phyloP scores from a whole-genome alignment of 805 yeast genomes.

The Barnettozyma californica region DNA sequence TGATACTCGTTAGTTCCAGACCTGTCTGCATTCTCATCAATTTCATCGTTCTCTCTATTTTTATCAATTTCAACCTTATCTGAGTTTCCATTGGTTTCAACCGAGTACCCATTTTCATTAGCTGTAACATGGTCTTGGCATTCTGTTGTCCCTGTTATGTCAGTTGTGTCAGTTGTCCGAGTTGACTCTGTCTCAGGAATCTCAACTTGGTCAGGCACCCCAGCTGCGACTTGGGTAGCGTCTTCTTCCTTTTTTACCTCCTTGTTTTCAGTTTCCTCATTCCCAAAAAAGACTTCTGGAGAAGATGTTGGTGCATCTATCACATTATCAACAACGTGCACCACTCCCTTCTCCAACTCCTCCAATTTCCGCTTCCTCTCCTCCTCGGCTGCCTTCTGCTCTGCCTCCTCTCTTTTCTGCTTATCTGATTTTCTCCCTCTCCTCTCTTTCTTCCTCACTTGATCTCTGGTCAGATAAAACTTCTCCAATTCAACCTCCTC shows the following conservation, averaged over 20 bases:
- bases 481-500: slow-evolving; percentile 54
- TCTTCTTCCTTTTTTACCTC: neutral
- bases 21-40: neutral
- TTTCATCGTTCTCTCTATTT: neutral
- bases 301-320: neutral
- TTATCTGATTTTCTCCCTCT: slow-evolving; percentile 38
- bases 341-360: slow-evolving; percentile 16
- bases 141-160: neutral
- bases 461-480: slow-evolving; percentile 34
- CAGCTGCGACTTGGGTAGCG: neutral
- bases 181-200: no score
- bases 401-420: slow-evolving; percentile 34
- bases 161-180: no score
- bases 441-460: slow-evolving; percentile 38
- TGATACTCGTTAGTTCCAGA: neutral
- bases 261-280: neutral
- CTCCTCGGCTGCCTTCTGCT: slow-evolving; percentile 25
- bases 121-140: neutral
- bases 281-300: no score
- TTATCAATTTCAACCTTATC: neutral
- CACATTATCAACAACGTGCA: slow-evolving; percentile 1
- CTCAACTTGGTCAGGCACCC: neutral
- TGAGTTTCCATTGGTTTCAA: neutral
- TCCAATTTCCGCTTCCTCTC: slow-evolving; percentile 25
- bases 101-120: no score